Base-by-base conservation (phyloP, 2,329 filamentous ascomycete species). In the Colletotrichum cuscutae region DNA sequence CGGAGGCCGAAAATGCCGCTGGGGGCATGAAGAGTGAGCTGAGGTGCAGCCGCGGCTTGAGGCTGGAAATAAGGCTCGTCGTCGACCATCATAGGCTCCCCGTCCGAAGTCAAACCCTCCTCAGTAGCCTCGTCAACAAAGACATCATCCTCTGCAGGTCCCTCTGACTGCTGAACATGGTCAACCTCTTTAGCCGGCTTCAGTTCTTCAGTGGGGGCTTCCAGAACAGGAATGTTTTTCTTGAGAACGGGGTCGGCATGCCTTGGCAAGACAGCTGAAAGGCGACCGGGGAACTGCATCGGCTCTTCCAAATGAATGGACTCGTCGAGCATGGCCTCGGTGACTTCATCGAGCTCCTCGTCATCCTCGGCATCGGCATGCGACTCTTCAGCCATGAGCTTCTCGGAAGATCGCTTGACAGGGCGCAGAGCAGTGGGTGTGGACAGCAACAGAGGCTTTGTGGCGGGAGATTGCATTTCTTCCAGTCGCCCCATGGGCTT, bases 221-320 rank as follows among this genome's bases (percentile, higher is more conserved):
- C 65, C 24, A 79, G 74, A 64, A 79, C 79, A 4, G 79, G 77
- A 58, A 77, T 76, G 46, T 81, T 81, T 35, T 82, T 79, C 58
- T 80, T 79, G 30, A 82, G 78, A 4, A 77, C 77, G 4, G 83
- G 84, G 37, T 87, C 84, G 0, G 81, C 82, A 63, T 85, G 77
- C 28, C 84, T 82, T 65, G 85, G 84, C 30, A 86, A 76, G 8
- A 86, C 82, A 13, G 84, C 83, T 37, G 86, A 87, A 24, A 87
- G 76, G 7, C 85, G 84, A 5, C 85, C 85, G 4, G 85, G 83
- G 74, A 88, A 87, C 30, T 80, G 77, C 30, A 85, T 79, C 4
- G 82, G 80, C 12, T 80, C 80, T 11, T 78, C 79, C 24, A 83
- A 81, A 8, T 80, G 49, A 8, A 76, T 76, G 5, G 70, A 72